Evolutionary conservation across 164 flowering plant species (phyloP), one percentile per base, ranked within the genome.

Genomic region (Nymphaea thermarum): DNA sequence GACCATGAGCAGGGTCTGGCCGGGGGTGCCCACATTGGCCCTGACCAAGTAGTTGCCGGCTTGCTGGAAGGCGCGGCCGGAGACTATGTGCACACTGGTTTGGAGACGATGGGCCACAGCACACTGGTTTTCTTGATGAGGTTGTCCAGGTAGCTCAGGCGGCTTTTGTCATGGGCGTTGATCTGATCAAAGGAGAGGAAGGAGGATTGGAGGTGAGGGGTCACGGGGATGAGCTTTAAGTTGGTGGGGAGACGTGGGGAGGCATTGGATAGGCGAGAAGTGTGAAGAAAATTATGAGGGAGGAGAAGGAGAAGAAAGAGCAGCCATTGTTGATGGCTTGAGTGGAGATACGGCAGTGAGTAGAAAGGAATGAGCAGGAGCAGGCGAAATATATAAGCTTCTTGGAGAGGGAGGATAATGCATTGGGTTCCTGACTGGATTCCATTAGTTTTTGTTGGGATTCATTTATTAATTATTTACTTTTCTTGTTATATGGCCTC

Each of bases 41-140:
- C 77, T 67, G 5, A 90, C 94, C 69, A 92, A 73, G 75, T 90
- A 94, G 62, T 85, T 90, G 4, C 97, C 82, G 75, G 82, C 87
- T 79, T 90, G 90, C 0, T 77, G 65, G 43, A 85, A 67, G 78
- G 79, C 86, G 73, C 90, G 62, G 16, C 84, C 99, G 0, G 96
- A 88, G 11, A 91, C 98, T 0, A 92, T 71, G 0, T 97, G 98
- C 42, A 85, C 94, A n/a, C n/a, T n/a, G n/a, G n/a, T n/a, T n/a
- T n/a, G n/a, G n/a, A n/a, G n/a, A n/a, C n/a, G n/a, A n/a, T n/a
- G n/a, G n/a, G n/a, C n/a, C n/a, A n/a, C n/a, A n/a, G n/a, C n/a
- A n/a, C n/a, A 5, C 74, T 61, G 0, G 98, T 82, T 64, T 73
- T 84, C 25, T 71, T 60, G 2, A 80, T 78, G 12, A 85, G 80